A percentile compares a stretch with the other conserved stretches of the same genome.
These are phyloP conservation scores for Saccharomycopsis sp. DNA, from an alignment of 805 yeast species.

Conservation along the genomic window DNA sequence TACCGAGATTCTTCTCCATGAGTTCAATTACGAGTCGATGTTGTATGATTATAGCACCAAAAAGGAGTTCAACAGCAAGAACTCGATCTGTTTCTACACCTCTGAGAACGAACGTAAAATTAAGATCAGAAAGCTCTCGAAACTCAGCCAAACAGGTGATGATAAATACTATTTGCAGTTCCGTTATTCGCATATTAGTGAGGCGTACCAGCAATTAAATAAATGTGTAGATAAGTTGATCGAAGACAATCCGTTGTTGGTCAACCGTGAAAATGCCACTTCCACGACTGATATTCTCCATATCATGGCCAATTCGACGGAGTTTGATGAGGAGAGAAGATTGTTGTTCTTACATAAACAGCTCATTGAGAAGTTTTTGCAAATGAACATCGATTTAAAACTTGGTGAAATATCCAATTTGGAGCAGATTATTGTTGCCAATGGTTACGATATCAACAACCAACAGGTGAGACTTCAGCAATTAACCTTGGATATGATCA, in stretches of 20 bases:
- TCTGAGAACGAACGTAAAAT: constrained; percentile 49
- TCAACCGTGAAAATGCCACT: constrained; percentile 58
- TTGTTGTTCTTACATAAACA: constrained; percentile 54
- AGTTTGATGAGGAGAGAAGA: constrained; percentile 62
- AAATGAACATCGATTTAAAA: constrained; percentile 47
- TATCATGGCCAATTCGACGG: constrained; percentile 60
- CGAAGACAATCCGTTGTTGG: constrained; percentile 67
- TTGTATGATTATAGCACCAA: constrained; percentile 58
- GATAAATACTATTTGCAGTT: constrained; percentile 55
- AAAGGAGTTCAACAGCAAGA: constrained; percentile 37
- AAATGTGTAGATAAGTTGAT: constrained; percentile 57
- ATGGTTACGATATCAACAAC: constrained; percentile 56
- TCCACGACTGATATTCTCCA: constrained; percentile 66
- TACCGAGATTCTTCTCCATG: constrained; percentile 80
- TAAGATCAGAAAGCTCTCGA: constrained; percentile 38
- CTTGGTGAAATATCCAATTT: constrained; percentile 72
- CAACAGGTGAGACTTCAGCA: constrained; percentile 9
- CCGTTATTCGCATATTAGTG: constrained; percentile 70
- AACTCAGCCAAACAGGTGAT: constrained; percentile 53
- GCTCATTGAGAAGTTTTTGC: constrained; percentile 59
- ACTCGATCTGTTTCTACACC: constrained; percentile 31
- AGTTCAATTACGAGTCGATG: constrained; percentile 88
- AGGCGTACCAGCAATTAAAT: constrained; percentile 57
- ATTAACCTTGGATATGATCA: constrained; percentile 45
- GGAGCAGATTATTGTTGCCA: constrained; percentile 76